These are phyloP conservation scores for Ogataea nonfermentans DNA, from an alignment of 805 yeast genomes.

Conservation along the genomic window DNA sequence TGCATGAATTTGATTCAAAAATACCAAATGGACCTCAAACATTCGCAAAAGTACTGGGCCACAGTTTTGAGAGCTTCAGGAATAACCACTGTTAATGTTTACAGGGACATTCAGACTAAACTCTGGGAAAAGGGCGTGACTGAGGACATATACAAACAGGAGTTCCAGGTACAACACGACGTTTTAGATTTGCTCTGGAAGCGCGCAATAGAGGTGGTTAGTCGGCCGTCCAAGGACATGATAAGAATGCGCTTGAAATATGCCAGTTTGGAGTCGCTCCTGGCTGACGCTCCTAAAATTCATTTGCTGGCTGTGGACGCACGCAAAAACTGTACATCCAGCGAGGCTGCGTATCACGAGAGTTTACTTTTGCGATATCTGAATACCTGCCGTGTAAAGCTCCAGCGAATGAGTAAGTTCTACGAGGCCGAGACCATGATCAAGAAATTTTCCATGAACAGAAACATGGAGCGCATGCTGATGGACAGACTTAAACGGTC, in stretches of 20 bases:
- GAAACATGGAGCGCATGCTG: slow-evolving; percentile 21
- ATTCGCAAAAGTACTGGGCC: slow-evolving; percentile 29
- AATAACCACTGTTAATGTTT: slow-evolving; percentile 21
- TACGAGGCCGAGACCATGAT: slow-evolving; percentile 31
- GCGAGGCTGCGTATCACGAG: slow-evolving; percentile 22
- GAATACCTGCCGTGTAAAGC: slow-evolving; percentile 21
- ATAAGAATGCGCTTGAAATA: slow-evolving; percentile 22
- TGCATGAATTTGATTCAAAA: slow-evolving; percentile 24
- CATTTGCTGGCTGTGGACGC: slow-evolving; percentile 13
- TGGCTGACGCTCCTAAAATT: slow-evolving; percentile 25
- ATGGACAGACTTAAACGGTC: slow-evolving; percentile 11
- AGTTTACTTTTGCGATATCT: slow-evolving; percentile 24
- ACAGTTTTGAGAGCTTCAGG: slow-evolving; percentile 27
- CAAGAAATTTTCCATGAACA: slow-evolving; percentile 26
- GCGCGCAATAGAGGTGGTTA: slow-evolving; percentile 15
- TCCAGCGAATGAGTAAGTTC: slow-evolving; percentile 22
- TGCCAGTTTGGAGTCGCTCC: slow-evolving; percentile 24
- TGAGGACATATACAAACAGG: slow-evolving; percentile 6
- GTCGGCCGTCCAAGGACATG: slow-evolving; percentile 23
- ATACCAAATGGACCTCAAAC: slow-evolving; percentile 21
- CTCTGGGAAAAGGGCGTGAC: slow-evolving; percentile 17
- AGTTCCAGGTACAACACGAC: slow-evolving; percentile 20
- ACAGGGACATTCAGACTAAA: slow-evolving; percentile 21
- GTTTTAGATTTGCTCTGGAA: slow-evolving; percentile 29
- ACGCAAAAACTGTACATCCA: slow-evolving; percentile 10